Evolutionary conservation across 441 rosid genomes (phyloP).

Genomic region (Raphanus hybrid): DNA sequence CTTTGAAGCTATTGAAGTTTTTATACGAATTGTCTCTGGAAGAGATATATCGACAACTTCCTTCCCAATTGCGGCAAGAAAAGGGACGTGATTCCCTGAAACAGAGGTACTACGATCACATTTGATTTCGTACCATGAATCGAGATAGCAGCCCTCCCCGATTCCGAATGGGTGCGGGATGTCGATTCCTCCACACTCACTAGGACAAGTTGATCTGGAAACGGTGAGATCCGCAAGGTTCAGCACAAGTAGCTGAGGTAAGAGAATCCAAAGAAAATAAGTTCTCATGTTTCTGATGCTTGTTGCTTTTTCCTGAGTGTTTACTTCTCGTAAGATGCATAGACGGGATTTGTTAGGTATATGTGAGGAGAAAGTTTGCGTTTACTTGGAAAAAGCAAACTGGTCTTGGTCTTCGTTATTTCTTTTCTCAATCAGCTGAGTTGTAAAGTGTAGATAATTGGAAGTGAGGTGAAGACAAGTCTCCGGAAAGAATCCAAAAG

Average conservation of each 20-base stretch:
- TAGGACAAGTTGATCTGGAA: neutral
- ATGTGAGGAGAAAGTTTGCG: neutral
- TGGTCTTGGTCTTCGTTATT: neutral
- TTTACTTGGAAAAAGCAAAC: neutral
- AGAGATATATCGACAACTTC: too few relatives aligned
- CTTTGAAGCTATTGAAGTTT: too few relatives aligned
- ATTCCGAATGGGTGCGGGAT: neutral
- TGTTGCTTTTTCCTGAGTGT: neutral
- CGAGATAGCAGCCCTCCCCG: neutral
- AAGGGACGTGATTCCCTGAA: neutral
- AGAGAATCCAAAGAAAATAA: neutral
- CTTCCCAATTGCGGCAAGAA: neutral
- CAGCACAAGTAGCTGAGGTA: neutral
- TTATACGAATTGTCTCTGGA: neutral
- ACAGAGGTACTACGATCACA: neutral
- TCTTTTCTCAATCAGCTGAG: neutral
- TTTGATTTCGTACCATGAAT: neutral
- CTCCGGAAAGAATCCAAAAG: neutral
- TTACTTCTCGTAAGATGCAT: too few relatives aligned
- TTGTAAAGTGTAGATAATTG: neutral
- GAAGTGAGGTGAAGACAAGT: neutral
- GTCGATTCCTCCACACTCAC: neutral
- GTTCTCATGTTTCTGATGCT: neutral
- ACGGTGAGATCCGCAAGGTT: neutral
- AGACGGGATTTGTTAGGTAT: too few relatives aligned